These are phyloP conservation scores for Adenanthera pavonina DNA, from an alignment of 306 rosid species.

Conservation along the genomic window DNA sequence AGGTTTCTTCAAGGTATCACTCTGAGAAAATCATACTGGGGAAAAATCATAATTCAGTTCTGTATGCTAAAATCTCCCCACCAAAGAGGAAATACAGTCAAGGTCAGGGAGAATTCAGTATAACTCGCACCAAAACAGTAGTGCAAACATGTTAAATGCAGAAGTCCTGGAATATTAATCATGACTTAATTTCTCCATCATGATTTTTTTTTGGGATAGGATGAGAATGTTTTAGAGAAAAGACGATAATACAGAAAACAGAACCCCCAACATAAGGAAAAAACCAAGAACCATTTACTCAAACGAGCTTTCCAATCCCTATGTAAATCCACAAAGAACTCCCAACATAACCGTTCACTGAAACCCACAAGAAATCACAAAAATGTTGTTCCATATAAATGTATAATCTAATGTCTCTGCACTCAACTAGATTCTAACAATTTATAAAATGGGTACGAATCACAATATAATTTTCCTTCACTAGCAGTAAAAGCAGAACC, in stretches of 20 bases:
- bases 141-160: neutral
- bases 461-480: slow-evolving; percentile 11
- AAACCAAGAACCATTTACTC: neutral
- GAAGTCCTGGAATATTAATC: slow-evolving; percentile 3
- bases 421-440: neutral
- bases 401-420: neutral
- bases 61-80: neutral
- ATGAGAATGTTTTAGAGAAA: slow-evolving; percentile 3
- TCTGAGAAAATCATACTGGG: neutral
- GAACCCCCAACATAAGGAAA: neutral
- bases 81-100: neutral
- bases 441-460: slow-evolving; percentile 13
- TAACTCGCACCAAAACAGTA: neutral
- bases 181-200: neutral
- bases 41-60: neutral
- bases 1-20: neutral
- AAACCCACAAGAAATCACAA: neutral
- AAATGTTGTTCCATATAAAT: slow-evolving; percentile 2
- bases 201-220: neutral
- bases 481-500: slow-evolving; percentile 11
- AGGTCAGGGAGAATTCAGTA: neutral
- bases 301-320: neutral
- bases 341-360: neutral
- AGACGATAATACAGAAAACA: neutral
- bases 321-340: neutral